Evolutionary conservation across 148 eudicot genomes (phyloP), one percentile per base, ranked within the genome.

Genomic region (Vaccinium myrtillus): DNA sequence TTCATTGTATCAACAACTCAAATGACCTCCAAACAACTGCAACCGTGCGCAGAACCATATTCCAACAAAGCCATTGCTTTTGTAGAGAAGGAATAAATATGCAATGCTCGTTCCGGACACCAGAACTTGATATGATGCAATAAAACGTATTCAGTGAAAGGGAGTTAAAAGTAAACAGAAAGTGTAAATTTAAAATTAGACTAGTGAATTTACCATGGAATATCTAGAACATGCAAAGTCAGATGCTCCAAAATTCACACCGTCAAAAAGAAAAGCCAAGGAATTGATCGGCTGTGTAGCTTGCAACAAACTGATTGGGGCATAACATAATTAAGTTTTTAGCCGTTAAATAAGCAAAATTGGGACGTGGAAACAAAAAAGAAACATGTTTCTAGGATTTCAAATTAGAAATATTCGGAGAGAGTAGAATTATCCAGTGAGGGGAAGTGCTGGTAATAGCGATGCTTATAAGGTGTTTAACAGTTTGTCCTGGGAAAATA

Each of bases 1-100:
- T 43, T 43, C 46, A 43, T 16, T 14, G n/a, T 59, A 18, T 5
- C 7, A 63, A 63, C 8, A 19, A n/a, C 30, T 8, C 8, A 46
- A 30, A 53, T 89, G 90, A 94, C 99, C 99, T 93, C 97, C 95
- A 93, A 73, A 96, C 70, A 14, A 98, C 99, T 8, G 97, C 98
- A 76, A 94, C 78, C 65, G 92, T 82, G 9, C 99, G 92, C 14
- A 96, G 94, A 76, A 84, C 90, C 99, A 94, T 96, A 82, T 94
- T 53, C 99, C 99, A 49, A 94, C 80, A 67, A 93, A 96, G 6
- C 98, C 99, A 30, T 88, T 78, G 83, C 81, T 81, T 79, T 84
- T 92, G 6, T 92, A 88, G 49, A 96, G 91, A 74, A 89, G 12
- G 79, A 93, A 89, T 50, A 96, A 21, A n/a, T 92, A 92, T 39